Percentiles rank a stretch among this genome's conserved stretches.
These are phyloP conservation scores for Panicum miliaceum DNA, from an alignment of 176 grass and related monocot species.

Conservation along the genomic window DNA sequence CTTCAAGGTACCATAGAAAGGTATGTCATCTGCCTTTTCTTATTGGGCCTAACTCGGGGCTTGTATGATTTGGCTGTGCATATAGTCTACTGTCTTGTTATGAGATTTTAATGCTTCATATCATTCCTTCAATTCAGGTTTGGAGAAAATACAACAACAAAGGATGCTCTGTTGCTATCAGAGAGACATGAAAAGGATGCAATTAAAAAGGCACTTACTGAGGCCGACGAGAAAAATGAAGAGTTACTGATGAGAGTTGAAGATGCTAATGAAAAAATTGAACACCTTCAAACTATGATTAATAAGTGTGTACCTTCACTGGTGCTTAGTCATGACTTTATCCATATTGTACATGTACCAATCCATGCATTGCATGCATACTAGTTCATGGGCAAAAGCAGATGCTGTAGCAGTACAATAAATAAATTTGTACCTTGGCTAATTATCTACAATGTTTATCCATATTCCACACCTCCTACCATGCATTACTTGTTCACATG, in stretches of 20 bases:
- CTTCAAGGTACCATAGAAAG: constrained; percentile 63
- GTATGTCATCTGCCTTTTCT: constrained; percentile 34
- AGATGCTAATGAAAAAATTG: constrained; percentile 58
- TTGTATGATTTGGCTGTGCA: constrained; percentile 2
- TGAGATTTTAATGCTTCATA: constrained; percentile 41
- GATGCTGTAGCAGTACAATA: not conserved
- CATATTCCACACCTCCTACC: constrained; percentile 14
- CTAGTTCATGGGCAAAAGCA: not conserved
- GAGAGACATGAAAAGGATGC: constrained; percentile 66
- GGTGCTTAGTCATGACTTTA: constrained; percentile 24
- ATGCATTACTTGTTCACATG: constrained; percentile 1
- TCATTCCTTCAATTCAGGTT: constrained; percentile 49
- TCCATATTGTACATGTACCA: constrained; percentile 19
- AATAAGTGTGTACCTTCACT: constrained; percentile 47
- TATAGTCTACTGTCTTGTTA: constrained; percentile 14
- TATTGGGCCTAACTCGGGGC: not conserved
- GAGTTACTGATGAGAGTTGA: constrained; percentile 57
- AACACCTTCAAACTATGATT: constrained; percentile 57
- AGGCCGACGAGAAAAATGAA: constrained; percentile 52
- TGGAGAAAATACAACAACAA: constrained; percentile 58
- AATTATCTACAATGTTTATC: not conserved
- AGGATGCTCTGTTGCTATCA: constrained; percentile 60
- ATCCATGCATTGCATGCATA: constrained; percentile 2
- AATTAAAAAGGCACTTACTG: constrained; percentile 54
- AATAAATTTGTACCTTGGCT: not conserved